phyloP scores from a whole-genome alignment of 1,284 basidiomycete genomes.

The Omphalotus olearius region DNA sequence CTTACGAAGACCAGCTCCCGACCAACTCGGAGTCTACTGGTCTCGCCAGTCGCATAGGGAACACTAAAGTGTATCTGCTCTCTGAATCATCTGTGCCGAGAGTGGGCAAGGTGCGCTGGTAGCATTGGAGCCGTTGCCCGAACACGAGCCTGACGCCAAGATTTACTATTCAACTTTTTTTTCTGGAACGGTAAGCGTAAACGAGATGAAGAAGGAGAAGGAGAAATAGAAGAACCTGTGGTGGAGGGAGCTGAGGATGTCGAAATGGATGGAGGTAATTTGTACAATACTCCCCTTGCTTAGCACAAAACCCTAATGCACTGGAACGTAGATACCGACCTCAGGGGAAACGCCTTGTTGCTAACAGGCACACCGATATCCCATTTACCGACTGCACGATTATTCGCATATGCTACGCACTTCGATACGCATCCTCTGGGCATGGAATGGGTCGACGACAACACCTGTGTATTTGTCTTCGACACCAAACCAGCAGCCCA shows the following conservation, averaged over 20 bases:
- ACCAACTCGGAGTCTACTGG: constrained; percentile 26
- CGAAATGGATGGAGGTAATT: constrained; percentile 40
- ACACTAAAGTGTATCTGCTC: constrained; percentile 64
- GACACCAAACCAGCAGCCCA: constrained; percentile 48
- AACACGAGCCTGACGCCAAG: constrained; percentile 46
- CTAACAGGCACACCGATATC: constrained; percentile 66
- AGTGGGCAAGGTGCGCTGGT: constrained; percentile 67
- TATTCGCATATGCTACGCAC: constrained; percentile 75
- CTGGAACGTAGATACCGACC: constrained; percentile 28
- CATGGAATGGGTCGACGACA: constrained; percentile 78
- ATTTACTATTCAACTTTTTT: constrained; percentile 23
- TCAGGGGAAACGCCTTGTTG: constrained; percentile 66
- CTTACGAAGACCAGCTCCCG: constrained; percentile 48
- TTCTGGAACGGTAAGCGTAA: constrained; percentile 49
- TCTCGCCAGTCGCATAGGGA: constrained; percentile 63
- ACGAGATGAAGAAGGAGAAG: constrained; percentile 31
- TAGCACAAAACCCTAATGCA: neutral
- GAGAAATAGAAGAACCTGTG: constrained; percentile 28
- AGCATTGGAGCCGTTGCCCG: constrained; percentile 28
- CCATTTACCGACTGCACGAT: constrained; percentile 60
- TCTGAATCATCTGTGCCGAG: constrained; percentile 48
- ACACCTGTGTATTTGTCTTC: constrained; percentile 73
- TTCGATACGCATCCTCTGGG: constrained; percentile 65
- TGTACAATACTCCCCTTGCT: neutral
- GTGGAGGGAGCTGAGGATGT: constrained; percentile 38